Percentiles rank a stretch among this genome's conserved stretches.
These are phyloP conservation scores for Cercophora scortea DNA, from an alignment of 495 filamentous ascomycete species.

Conservation along the genomic window DNA sequence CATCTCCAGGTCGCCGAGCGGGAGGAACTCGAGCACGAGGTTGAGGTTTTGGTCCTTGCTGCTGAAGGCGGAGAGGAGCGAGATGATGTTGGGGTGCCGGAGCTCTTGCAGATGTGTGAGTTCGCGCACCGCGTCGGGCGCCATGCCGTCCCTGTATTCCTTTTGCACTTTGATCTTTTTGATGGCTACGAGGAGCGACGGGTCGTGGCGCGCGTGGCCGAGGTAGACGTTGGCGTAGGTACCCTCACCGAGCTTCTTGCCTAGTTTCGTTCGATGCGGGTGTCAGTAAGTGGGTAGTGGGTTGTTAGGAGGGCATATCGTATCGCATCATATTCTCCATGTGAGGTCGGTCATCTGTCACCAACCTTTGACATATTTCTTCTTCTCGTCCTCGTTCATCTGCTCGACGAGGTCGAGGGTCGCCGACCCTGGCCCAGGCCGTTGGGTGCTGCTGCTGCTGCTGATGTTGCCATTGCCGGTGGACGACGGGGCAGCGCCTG, in stretches of 20 bases:
- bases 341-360: no score
- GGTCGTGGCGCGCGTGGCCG: slow-evolving; percentile 64
- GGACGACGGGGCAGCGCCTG: slow-evolving; percentile 14
- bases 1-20: slow-evolving; percentile 84
- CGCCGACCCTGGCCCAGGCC: no score
- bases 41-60: slow-evolving; percentile 88
- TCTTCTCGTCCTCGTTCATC: slow-evolving; percentile 77
- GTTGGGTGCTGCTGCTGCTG: no score
- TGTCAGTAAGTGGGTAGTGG: no score
- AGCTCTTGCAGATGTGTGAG: slow-evolving; percentile 91
- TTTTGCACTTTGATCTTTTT: slow-evolving; percentile 97
- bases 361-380: slow-evolving; percentile 73
- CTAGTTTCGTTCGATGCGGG: no score
- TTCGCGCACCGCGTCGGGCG: slow-evolving; percentile 91
- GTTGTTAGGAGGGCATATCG: no score
- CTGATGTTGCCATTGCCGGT: slow-evolving; percentile 11
- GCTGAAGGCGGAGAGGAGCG: slow-evolving; percentile 82
- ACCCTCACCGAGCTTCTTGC: slow-evolving; percentile 88
- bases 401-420: slow-evolving; percentile 67
- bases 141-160: slow-evolving; percentile 74
- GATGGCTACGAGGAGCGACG: slow-evolving; percentile 72
- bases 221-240: slow-evolving; percentile 95
- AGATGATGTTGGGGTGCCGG: slow-evolving; percentile 92
- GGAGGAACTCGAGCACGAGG: slow-evolving; percentile 87
- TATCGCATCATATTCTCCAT: no score